These are phyloP conservation scores for Rhodotorula sp. DNA, from an alignment of 1,284 basidiomycete species.

Conservation along the genomic window DNA sequence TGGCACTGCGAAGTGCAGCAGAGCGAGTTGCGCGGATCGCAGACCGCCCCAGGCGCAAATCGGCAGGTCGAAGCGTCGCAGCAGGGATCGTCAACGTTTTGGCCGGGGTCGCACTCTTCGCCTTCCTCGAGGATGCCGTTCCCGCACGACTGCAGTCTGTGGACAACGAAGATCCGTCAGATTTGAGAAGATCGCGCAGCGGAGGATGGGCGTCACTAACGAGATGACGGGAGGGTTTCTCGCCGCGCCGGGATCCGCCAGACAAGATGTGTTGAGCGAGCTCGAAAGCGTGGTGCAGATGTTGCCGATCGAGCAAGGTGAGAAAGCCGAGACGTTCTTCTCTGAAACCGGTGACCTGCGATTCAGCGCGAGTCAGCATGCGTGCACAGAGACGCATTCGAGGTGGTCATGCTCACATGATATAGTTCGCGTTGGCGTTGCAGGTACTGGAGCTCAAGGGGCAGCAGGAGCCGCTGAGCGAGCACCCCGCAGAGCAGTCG, in stretches of 20 bases:
- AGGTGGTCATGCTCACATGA: slow-evolving; percentile 59
- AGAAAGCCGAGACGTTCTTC: slow-evolving; percentile 64
- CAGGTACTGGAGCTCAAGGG: slow-evolving; percentile 65
- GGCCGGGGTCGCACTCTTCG: slow-evolving; percentile 87
- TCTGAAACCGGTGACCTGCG: slow-evolving; percentile 61
- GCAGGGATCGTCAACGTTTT: slow-evolving; percentile 63
- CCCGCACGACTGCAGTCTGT: slow-evolving; percentile 58
- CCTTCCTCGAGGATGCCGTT: slow-evolving; percentile 71
- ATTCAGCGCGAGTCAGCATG: neutral
- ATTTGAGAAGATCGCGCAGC: too few species aligned
- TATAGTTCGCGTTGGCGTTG: slow-evolving; percentile 61
- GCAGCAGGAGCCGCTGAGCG: slow-evolving; percentile 63
- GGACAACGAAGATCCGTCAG: too few species aligned
- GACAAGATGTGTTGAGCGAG: slow-evolving; percentile 49
- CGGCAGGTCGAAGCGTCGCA: slow-evolving; percentile 78
- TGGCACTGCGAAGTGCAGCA: slow-evolving; percentile 74
- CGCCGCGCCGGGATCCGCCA: slow-evolving; percentile 22
- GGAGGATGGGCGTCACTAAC: neutral
- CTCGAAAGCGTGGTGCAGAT: slow-evolving; percentile 61
- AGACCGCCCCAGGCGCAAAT: slow-evolving; percentile 68
- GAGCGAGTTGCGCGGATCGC: slow-evolving; percentile 72
- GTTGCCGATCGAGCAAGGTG: slow-evolving; percentile 78
- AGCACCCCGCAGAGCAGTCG: slow-evolving; percentile 60
- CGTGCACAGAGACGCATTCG: neutral
- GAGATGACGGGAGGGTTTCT: slow-evolving; percentile 41